Percentiles rank a stretch among this genome's conserved stretches.
Evolutionary conservation across 2,329 filamentous ascomycete species (phyloP).

Genomic region (Thermoascus crustaceus): DNA sequence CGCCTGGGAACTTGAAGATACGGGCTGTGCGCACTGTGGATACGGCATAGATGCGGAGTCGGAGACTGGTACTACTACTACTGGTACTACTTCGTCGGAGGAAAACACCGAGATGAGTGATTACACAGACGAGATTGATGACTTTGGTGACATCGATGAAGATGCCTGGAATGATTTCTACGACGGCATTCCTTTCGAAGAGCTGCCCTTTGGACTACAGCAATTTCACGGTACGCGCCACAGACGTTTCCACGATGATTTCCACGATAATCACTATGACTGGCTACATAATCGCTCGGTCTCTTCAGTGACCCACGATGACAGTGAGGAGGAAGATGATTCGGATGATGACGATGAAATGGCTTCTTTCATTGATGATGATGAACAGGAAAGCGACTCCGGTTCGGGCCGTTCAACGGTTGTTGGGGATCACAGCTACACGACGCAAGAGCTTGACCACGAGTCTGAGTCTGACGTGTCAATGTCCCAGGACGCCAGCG

Average conservation of each 20-base stretch:
- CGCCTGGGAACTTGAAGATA: constrained; percentile 54
- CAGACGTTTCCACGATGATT: constrained; percentile 1
- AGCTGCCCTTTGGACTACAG: constrained; percentile 10
- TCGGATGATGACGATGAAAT: constrained; percentile 20
- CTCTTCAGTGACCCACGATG: constrained; percentile 2
- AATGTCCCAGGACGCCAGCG: constrained; percentile 6
- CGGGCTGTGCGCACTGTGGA: constrained; percentile 47
- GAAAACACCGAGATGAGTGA: constrained; percentile 35
- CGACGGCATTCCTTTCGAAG: constrained; percentile 8
- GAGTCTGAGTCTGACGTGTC: constrained; percentile 13
- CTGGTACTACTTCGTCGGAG: too few relatives aligned
- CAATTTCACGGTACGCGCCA: constrained; percentile 9
- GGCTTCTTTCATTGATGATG: constrained; percentile 11
- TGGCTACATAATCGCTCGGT: neutral
- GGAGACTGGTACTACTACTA: constrained; percentile 30
- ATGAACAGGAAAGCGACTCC: constrained; percentile 14
- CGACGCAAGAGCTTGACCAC: constrained; percentile 9
- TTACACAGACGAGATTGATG: constrained; percentile 26
- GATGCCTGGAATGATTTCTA: constrained; percentile 14
- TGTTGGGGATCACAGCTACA: constrained; percentile 16
- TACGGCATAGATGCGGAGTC: constrained; percentile 41
- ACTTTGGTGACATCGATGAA: constrained; percentile 22
- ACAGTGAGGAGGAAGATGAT: constrained; percentile 16
- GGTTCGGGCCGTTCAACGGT: constrained; percentile 28
- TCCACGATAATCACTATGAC: constrained; percentile 4